Evolutionary conservation across 371 early-diverging fungal species (phyloP).

Genomic region (Mucor mucedo): DNA sequence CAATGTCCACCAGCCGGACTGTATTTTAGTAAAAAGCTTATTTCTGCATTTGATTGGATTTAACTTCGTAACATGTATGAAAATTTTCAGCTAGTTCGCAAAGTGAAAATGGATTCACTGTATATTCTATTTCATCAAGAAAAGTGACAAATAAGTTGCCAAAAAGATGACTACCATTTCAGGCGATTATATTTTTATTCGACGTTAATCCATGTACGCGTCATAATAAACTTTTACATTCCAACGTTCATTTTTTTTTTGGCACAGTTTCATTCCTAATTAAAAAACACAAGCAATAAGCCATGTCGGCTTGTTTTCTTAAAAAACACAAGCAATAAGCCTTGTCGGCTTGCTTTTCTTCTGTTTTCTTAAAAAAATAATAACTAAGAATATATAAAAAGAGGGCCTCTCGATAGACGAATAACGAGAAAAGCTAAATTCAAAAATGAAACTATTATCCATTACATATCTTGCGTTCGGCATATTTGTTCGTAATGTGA

Average conservation of each 20-base stretch:
- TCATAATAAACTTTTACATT: too few species aligned
- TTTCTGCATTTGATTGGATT: constrained; percentile 2
- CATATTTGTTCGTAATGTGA: neutral
- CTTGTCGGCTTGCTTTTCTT: too few species aligned
- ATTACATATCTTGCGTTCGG: neutral
- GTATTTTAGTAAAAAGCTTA: neutral
- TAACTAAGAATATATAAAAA: too few species aligned
- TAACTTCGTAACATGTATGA: constrained; percentile 1
- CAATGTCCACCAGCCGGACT: neutral
- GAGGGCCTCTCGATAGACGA: too few species aligned
- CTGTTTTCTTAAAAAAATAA: too few species aligned
- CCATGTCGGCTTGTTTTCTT: too few species aligned
- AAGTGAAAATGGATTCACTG: constrained; percentile 3
- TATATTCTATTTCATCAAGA: neutral
- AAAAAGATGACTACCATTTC: neutral
- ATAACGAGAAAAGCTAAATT: neutral
- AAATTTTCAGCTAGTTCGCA: constrained; percentile 2
- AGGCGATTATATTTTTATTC: too few species aligned
- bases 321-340: too few species aligned
- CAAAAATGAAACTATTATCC: neutral
- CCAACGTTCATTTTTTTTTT: too few species aligned
- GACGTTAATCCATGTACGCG: too few species aligned
- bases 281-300: too few species aligned
- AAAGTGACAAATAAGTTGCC: neutral
- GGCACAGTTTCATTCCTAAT: too few species aligned